These are phyloP conservation scores for Stereocaulon alpinum DNA, from an alignment of 495 filamentous ascomycete genomes.

Conservation along the genomic window DNA sequence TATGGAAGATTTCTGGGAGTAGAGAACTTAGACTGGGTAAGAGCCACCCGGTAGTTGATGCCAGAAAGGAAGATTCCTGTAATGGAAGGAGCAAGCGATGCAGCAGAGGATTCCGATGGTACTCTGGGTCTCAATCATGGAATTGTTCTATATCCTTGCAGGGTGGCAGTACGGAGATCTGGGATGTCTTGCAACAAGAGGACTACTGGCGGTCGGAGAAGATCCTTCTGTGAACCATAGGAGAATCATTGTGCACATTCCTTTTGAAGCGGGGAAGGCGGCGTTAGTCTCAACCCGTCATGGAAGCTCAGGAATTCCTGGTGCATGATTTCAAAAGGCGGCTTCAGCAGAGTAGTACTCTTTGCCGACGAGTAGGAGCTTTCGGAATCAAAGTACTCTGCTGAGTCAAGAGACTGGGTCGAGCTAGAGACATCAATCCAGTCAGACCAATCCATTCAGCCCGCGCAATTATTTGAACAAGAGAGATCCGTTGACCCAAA, in stretches of 20 bases:
- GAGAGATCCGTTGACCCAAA: too few species aligned
- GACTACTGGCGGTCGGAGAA: neutral
- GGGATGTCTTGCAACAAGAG: neutral
- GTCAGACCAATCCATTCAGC: too few species aligned
- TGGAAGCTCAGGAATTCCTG: neutral
- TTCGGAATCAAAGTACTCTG: neutral
- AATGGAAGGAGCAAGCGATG: too few species aligned
- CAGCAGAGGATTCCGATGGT: too few species aligned
- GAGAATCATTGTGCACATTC: neutral
- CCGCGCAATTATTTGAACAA: too few species aligned
- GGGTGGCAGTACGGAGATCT: neutral
- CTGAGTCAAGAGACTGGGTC: too few species aligned
- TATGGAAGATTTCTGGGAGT: too few species aligned
- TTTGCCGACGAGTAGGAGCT: neutral
- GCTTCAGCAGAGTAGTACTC: too few species aligned
- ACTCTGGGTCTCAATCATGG: neutral
- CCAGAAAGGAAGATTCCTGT: too few species aligned
- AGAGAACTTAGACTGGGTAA: too few species aligned
- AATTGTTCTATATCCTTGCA: neutral
- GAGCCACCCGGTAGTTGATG: too few species aligned
- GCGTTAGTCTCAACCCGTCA: neutral
- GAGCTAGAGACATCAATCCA: too few species aligned
- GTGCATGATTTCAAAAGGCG: neutral
- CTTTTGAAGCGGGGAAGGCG: neutral
- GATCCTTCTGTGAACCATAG: neutral